phyloP scores from a whole-genome alignment of 2,329 filamentous ascomycete species.

The Cladosporium sp. region DNA sequence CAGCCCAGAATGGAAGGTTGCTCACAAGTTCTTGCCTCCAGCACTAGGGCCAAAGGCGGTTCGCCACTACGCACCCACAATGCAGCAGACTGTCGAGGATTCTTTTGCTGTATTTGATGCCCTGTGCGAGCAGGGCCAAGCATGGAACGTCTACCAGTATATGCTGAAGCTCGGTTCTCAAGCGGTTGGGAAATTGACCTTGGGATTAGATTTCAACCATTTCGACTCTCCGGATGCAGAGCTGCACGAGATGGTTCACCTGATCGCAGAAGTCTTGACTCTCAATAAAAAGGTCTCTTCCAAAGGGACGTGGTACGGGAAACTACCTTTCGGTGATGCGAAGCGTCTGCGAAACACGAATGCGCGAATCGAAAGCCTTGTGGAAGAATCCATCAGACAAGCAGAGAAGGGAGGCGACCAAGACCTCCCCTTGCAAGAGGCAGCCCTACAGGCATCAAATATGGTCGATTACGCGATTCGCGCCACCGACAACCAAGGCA shows the following conservation, averaged over 20 bases:
- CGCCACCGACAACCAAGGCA: conserved; percentile 51
- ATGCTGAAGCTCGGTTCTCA: conserved; percentile 47
- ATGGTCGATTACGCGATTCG: conserved; percentile 49
- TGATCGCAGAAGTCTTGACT: conserved; percentile 48
- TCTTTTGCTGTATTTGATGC: conserved; percentile 46
- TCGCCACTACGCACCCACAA: conserved; percentile 56
- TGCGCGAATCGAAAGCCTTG: conserved; percentile 19
- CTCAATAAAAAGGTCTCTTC: conserved; percentile 58
- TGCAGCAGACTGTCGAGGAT: conserved; percentile 53
- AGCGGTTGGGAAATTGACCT: conserved; percentile 41
- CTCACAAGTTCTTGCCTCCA: conserved; percentile 61
- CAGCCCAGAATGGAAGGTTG: conserved; percentile 46
- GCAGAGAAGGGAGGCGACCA: conserved; percentile 31
- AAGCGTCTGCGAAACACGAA: conserved; percentile 36
- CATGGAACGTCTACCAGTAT: conserved; percentile 48
- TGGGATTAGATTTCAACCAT: conserved; percentile 44
- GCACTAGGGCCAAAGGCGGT: conserved; percentile 58
- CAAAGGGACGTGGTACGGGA: conserved; percentile 53
- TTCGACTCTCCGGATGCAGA: conserved; percentile 43
- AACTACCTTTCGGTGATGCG: conserved; percentile 56
- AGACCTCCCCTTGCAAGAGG: conserved; percentile 35
- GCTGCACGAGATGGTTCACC: conserved; percentile 48
- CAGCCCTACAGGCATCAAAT: conserved; percentile 31
- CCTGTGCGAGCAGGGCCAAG: conserved; percentile 44
- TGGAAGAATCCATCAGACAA: conserved; percentile 38